These are phyloP conservation scores for Rhamnella rubrinervis DNA, from an alignment of 331 rosid species.

Conservation along the genomic window DNA sequence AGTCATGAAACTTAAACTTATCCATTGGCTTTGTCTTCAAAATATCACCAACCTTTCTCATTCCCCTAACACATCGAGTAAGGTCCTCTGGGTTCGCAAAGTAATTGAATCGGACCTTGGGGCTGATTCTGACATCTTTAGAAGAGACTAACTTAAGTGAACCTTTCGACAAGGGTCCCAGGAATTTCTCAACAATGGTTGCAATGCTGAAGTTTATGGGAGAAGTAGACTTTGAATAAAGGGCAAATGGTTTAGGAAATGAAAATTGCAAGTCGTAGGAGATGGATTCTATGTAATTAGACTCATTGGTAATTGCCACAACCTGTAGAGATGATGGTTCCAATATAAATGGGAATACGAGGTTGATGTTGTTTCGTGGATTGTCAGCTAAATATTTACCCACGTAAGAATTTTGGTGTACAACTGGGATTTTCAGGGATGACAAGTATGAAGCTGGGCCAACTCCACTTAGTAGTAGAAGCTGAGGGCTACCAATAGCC, in stretches of 20 bases:
- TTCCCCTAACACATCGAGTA: constrained; percentile 21
- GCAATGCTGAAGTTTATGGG: neutral
- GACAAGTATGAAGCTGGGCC: constrained; percentile 26
- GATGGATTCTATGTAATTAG: neutral
- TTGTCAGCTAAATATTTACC: constrained; percentile 30
- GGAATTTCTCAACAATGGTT: constrained; percentile 1
- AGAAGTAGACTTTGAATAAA: too few relatives aligned
- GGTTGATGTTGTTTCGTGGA: constrained; percentile 15
- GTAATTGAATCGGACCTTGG: constrained; percentile 26
- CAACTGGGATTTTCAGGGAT: constrained; percentile 11
- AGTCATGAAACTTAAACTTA: constrained; percentile 1
- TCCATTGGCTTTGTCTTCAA: constrained; percentile 10
- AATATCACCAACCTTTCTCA: constrained; percentile 25
- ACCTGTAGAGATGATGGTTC: neutral
- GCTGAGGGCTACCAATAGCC: constrained; percentile 32
- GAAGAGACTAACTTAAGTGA: constrained; percentile 11
- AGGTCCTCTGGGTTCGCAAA: constrained; percentile 10
- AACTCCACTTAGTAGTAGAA: constrained; percentile 28
- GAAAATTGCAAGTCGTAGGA: neutral
- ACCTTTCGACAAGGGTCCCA: constrained; percentile 7
- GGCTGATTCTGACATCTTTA: neutral
- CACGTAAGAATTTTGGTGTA: constrained; percentile 13
- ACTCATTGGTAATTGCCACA: constrained; percentile 4
- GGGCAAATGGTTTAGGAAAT: neutral
- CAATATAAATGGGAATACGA: constrained; percentile 19